A percentile compares a stretch with the other conserved stretches of the same genome.
phyloP scores from a whole-genome alignment of 2,329 filamentous ascomycete species.

The Penicillium verrucosum region DNA sequence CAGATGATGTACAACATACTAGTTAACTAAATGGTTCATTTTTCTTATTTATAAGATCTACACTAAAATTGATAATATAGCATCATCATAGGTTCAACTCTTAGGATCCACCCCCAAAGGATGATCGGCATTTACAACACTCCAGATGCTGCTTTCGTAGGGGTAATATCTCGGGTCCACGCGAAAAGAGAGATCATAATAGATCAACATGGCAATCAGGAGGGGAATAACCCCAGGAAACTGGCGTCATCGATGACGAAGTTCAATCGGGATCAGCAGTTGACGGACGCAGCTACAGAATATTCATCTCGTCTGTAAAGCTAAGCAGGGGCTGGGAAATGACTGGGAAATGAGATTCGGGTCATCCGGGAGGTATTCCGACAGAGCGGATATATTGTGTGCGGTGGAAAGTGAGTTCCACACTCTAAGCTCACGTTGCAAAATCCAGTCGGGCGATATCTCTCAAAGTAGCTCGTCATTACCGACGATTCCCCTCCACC shows the following conservation, averaged over 20 bases:
- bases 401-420: neutral
- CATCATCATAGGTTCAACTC: neutral
- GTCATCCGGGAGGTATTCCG: neutral
- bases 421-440: neutral
- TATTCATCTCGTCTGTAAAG: neutral
- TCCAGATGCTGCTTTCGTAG: slow-evolving; percentile 3
- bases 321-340: neutral
- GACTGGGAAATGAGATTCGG: neutral
- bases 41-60: neutral
- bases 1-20: neutral
- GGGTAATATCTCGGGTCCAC: slow-evolving; percentile 9
- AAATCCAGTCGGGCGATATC: neutral
- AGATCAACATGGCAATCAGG: slow-evolving; percentile 11
- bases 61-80: neutral
- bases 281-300: neutral
- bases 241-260: slow-evolving; percentile 4
- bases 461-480: neutral
- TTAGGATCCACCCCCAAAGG: slow-evolving; percentile 10
- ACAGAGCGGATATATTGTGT: neutral
- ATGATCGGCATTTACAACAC: slow-evolving; percentile 14
- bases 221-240: slow-evolving; percentile 3
- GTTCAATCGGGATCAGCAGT: neutral
- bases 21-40: neutral
- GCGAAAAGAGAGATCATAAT: slow-evolving; percentile 18
- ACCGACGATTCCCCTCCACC: slow-evolving; percentile 14